phyloP scores from a whole-genome alignment of 805 yeast species.

The Metschnikowia corniflorae region DNA sequence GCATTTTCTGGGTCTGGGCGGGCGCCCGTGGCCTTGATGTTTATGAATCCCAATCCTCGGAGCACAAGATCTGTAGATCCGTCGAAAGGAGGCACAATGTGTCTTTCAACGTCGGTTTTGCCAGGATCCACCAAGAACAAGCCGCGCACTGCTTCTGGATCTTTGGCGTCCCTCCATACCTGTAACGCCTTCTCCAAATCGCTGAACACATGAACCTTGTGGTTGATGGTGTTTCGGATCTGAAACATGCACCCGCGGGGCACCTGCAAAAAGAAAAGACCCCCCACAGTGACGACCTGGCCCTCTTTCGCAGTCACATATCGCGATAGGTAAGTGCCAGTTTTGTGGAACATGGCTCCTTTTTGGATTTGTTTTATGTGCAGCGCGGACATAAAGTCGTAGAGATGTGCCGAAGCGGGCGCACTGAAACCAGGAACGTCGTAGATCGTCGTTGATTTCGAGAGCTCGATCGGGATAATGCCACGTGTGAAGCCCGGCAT shows the following conservation, averaged over 20 bases:
- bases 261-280: conserved; percentile 54
- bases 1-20: conserved; percentile 17
- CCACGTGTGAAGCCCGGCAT: conserved; percentile 74
- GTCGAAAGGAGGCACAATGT: conserved; percentile 64
- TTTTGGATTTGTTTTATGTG: conserved; percentile 27
- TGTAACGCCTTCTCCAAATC: conserved; percentile 28
- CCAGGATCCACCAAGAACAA: conserved; percentile 16
- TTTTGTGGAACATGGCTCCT: conserved; percentile 25
- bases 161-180: conserved; percentile 24
- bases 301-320: conserved; percentile 42
- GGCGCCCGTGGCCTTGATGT: conserved; percentile 57
- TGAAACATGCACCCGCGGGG: conserved; percentile 51
- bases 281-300: conserved; percentile 53
- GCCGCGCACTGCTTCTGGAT: conserved; percentile 20
- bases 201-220: conserved; percentile 33
- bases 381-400: conserved; percentile 22
- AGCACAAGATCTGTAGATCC: conserved; percentile 66
- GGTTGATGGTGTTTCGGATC: conserved; percentile 44
- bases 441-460: conserved; percentile 29
- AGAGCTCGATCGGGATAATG: conserved; percentile 29
- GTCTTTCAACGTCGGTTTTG: conserved; percentile 20
- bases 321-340: conserved; percentile 28
- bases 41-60: conserved; percentile 60
- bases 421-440: conserved; percentile 49
- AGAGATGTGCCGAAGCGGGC: conserved; percentile 22